Base-by-base conservation (phyloP, 805 yeast genomes). In the Candida awuae region DNA sequence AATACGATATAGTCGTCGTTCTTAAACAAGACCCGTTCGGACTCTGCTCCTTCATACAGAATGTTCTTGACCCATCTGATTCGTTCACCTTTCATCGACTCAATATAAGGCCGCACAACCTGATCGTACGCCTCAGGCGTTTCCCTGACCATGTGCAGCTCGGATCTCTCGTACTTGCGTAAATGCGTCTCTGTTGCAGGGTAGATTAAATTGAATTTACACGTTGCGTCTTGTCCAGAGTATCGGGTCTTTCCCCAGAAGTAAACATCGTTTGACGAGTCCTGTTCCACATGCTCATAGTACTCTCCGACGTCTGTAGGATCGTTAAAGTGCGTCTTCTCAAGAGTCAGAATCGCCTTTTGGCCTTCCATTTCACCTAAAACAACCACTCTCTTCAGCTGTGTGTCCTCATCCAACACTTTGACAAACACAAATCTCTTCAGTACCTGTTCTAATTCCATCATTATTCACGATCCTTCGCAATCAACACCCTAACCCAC, bases 141-240 rank as follows among this genome's bases (percentile, higher is more conserved):
- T 56, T 92, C 99, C 13, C 59, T 55, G 3, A 92, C 68, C 53
- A 82, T 59, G 47, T 78, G 86, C 23, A 56, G 51, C n/a, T 59
- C 60, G 48, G 82, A 86, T 12, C 59, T 64, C n/a, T 73, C 66
- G 56, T 75, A 85, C 61, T 92, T 92, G 34, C 70, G 70, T 34
- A 92, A 77, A 56, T 92, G 98, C 4, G 79, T 73, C 34, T 75
- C 78, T 0, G 96, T 82, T 1, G 97, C 97, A 1, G 98, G 98
- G 56, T 75, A 86, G 19, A 90, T 78, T 40, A 90, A 50, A 49
- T 81, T 86, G 39, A 85, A 50, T 53, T 88, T 87, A 13, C 80
- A 79, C 1, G 77, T 70, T 1, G 94, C 84, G 4, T 50, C 50
- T 0, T 50, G 47, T 0, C 62, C 64, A n/a, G 75, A 43, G 34